Evolutionary conservation across 2,329 filamentous ascomycete species (phyloP).

Genomic region (Epichloe sylvatica): DNA sequence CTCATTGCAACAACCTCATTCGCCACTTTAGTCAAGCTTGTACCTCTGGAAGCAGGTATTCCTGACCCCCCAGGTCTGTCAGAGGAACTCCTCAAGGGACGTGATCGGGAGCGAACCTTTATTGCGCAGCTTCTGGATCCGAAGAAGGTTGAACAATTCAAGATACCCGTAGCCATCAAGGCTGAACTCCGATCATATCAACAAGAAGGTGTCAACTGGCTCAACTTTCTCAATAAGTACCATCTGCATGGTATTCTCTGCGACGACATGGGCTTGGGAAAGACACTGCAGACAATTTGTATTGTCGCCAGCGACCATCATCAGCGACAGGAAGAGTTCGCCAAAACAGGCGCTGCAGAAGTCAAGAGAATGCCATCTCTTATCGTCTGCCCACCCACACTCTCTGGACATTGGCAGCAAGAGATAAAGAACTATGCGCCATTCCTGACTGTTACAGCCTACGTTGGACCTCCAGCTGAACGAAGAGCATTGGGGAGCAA

Average conservation of each 20-base stretch:
- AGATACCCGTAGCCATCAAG: constrained; percentile 92
- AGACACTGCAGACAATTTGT: constrained; percentile 92
- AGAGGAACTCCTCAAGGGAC: constrained; percentile 70
- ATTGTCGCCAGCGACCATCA: constrained; percentile 98
- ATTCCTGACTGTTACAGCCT: constrained; percentile 78
- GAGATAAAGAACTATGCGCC: constrained; percentile 93
- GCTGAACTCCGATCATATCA: constrained; percentile 93
- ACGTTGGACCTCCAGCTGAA: constrained; percentile 78
- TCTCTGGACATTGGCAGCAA: constrained; percentile 97
- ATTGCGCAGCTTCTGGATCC: constrained; percentile 92
- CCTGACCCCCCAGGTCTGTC: constrained; percentile 95
- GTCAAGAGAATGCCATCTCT: constrained; percentile 71
- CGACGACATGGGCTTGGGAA: constrained; percentile 97
- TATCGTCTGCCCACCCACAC: constrained; percentile 88
- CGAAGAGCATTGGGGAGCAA: constrained; percentile 55
- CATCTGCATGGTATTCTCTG: constrained; percentile 96
- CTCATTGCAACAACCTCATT: constrained; percentile 94
- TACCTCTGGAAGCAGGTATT: constrained; percentile 92
- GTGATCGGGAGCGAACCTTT: constrained; percentile 90
- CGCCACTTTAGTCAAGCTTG: constrained; percentile 89
- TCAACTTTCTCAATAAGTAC: constrained; percentile 94
- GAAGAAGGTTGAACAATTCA: constrained; percentile 89
- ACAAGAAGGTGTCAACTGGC: constrained; percentile 97
- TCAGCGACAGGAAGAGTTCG: constrained; percentile 77
- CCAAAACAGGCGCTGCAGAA: constrained; percentile 66